A percentile compares a stretch with the other conserved stretches of the same genome.
These are phyloP conservation scores for Termitomyces sp. DNA, from an alignment of 768 basidiomycete genomes.

Conservation along the genomic window DNA sequence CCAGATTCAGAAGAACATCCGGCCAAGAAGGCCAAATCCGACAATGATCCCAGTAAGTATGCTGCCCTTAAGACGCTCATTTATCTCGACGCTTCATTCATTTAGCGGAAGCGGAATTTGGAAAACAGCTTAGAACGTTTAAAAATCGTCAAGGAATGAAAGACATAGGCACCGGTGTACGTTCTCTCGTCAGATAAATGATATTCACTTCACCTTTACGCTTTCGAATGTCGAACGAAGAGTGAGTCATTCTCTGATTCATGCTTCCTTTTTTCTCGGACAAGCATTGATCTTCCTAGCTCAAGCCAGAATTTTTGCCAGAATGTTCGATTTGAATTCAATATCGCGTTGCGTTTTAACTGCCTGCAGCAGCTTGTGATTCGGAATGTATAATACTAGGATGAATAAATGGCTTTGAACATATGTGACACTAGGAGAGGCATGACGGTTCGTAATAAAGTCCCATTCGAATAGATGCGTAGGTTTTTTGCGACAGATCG, in stretches of 20 bases:
- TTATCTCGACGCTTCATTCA: slow-evolving; percentile 3
- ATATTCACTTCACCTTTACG: slow-evolving; percentile 1
- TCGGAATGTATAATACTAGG: slow-evolving; percentile 10
- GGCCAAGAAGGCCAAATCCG: slow-evolving; percentile 33
- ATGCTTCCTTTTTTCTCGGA: background rate
- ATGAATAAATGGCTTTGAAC: background rate
- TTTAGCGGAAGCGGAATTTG: slow-evolving; percentile 26
- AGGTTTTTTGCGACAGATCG: slow-evolving; percentile 1
- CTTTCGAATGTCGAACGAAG: background rate
- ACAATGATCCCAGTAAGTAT: slow-evolving; percentile 27
- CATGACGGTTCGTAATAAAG: background rate
- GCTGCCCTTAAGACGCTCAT: background rate
- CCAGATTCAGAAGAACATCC: slow-evolving; percentile 25
- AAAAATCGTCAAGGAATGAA: slow-evolving; percentile 33
- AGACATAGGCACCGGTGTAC: slow-evolving; percentile 35
- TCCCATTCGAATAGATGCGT: slow-evolving; percentile 1
- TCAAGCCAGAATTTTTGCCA: background rate
- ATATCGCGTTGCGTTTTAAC: background rate
- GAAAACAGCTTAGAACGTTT: slow-evolving; percentile 34
- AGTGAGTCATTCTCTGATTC: slow-evolving; percentile 1
- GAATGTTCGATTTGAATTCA: background rate
- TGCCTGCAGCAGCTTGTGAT: background rate
- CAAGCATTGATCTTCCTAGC: background rate
- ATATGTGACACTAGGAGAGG: background rate
- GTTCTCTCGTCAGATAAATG: slow-evolving; percentile 37